Evolutionary conservation across 192 early-diverging fungal species (phyloP), one percentile per base, ranked within the genome.

Genomic region (Coemansia sp.): DNA sequence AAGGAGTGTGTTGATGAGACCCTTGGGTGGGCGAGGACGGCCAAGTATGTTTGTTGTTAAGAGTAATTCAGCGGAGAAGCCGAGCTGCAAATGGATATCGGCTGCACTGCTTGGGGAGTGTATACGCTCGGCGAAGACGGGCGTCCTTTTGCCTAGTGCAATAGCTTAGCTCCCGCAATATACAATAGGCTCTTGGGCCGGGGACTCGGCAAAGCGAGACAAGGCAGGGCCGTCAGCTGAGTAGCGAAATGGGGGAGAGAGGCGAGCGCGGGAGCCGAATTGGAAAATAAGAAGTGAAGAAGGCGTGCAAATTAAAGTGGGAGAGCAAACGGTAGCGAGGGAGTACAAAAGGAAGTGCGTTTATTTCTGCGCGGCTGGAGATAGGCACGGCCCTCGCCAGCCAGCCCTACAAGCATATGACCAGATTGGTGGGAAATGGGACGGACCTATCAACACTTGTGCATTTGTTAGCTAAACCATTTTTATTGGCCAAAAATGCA

Each of bases 111-210:
- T 47, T 47, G 45, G 6, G 46, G 22, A 27, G 47, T 25, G 47
- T 51, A 25, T 51, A 2, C 39, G 15, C 39, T 40, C 24, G 47
- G 47, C 1, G 45, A 22, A 22, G 20, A 14, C 24, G 17, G 45
- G 27, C 51, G 51, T 54, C 27, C 27, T 54, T 54, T 54, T 32
- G 51, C 29, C 51, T 25, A 54, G 51, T 54, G 51, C 51, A n/a
- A n/a, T n/a, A n/a, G n/a, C 51, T 2, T 7, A 35, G 51, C 51
- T 54, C 51, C 51, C 27, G 27, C 51, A 54, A 54, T 54, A 27
- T 54, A 54, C 51, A 54, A 54, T 54, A 54, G 19, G 45, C 45
- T 7, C 32, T 35, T 7, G 51, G 22, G 14, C 51, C 27, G 25
- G 25, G 51, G 29, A 25, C 51, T 15, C 51, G 51, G 51, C 51